Conservation (phyloP, 495 filamentous ascomycete species). For the Hypoxylon perforatum region DNA sequence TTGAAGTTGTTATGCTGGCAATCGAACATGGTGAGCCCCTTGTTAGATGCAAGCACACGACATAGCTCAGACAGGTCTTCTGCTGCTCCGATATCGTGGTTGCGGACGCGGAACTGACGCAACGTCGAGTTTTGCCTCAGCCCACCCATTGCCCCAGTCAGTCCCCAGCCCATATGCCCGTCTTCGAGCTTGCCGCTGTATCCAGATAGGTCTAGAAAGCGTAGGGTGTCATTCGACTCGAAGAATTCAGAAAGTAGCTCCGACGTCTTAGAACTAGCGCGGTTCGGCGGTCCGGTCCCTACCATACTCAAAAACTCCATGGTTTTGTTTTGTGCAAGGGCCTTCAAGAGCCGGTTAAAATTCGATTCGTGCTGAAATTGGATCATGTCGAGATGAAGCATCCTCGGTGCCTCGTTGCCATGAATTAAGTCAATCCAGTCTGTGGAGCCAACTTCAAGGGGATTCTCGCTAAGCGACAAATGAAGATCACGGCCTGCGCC, state of each 20-base stretch:
- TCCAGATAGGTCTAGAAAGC: conserved; percentile 86
- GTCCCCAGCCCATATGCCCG: conserved; percentile 81
- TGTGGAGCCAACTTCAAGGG: conserved; percentile 68
- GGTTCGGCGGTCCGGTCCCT: conserved; percentile 84
- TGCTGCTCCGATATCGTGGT: conserved; percentile 61
- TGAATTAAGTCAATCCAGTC: conserved; percentile 76
- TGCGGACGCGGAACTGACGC: conserved; percentile 78
- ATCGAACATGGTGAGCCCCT: conserved; percentile 49
- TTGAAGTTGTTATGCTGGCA: conserved; percentile 55
- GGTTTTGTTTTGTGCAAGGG: conserved; percentile 77
- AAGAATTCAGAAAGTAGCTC: conserved; percentile 79
- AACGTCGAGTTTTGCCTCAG: conserved; percentile 80
- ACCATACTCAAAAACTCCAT: conserved; percentile 87
- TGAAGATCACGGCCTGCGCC: conserved; percentile 74
- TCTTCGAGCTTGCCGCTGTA: conserved; percentile 90
- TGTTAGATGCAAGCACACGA: conserved; percentile 41
- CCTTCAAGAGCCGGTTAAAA: conserved; percentile 78
- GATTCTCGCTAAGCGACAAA: conserved; percentile 83
- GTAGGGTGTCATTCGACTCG: conserved; percentile 78
- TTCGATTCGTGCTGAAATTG: conserved; percentile 81
- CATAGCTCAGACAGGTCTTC: conserved; percentile 51
- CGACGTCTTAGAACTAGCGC: conserved; percentile 79
- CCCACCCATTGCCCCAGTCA: conserved; percentile 80
- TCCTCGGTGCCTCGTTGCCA: conserved; percentile 77
- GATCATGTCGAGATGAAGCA: conserved; percentile 84